Conservation (phyloP, 257 asterid species). For the Nicotiana tomentosiformis region DNA sequence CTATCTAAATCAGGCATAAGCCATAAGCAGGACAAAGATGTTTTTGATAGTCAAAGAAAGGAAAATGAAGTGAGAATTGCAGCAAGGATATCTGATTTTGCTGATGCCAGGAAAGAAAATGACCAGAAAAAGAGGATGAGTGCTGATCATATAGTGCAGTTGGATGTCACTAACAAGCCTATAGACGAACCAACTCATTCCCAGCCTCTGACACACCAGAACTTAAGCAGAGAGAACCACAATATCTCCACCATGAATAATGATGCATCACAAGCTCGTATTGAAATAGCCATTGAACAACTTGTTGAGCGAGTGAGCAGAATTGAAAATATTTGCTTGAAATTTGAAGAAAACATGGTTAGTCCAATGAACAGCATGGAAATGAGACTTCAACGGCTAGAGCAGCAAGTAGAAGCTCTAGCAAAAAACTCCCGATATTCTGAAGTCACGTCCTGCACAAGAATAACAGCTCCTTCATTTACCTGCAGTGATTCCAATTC, state of each 20-base stretch:
- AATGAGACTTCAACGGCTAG: constrained; percentile 68
- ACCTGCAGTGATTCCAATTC: constrained; percentile 57
- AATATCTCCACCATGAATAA: constrained; percentile 6
- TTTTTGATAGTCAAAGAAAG: constrained; percentile 37
- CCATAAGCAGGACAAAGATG: constrained; percentile 31
- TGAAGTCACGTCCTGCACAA: constrained; percentile 44
- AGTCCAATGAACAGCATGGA: constrained; percentile 81
- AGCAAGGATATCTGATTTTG: constrained; percentile 18
- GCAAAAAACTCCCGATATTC: constrained; percentile 33
- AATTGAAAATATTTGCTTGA: constrained; percentile 76
- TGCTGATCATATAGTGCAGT: constrained; percentile 28
- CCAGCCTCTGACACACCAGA: constrained; percentile 13
- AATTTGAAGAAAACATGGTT: constrained; percentile 81
- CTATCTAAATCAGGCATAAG: constrained; percentile 54
- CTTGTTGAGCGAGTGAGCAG: constrained; percentile 61
- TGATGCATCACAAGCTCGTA: constrained; percentile 19
- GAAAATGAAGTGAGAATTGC: constrained; percentile 29
- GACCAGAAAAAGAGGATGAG: constrained; percentile 10
- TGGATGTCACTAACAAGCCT: constrained; percentile 28
- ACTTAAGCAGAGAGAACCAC: constrained; percentile 1
- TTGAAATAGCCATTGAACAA: constrained; percentile 64
- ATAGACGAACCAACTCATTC: constrained; percentile 24
- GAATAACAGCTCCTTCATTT: constrained; percentile 68
- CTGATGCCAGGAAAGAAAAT: constrained; percentile 20
- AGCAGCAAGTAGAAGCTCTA: constrained; percentile 66